These are phyloP conservation scores for Suhomyces sp. DNA, from an alignment of 805 yeast species.

Conservation along the genomic window DNA sequence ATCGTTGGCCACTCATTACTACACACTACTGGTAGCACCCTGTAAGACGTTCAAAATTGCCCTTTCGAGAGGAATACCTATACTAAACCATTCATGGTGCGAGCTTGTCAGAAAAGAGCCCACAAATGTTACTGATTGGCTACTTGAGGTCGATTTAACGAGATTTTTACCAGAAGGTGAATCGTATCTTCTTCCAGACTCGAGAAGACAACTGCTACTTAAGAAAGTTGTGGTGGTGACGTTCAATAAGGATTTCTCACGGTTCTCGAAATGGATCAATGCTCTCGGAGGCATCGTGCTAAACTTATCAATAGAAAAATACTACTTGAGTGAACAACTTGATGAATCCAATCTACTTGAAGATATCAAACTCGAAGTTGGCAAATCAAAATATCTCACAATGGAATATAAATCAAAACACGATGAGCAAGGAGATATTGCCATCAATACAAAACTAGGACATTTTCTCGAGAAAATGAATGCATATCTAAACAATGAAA, in stretches of 20 bases:
- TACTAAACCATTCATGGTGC: constrained; percentile 27
- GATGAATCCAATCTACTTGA: constrained; percentile 7
- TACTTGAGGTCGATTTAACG: constrained; percentile 13
- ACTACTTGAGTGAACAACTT: constrained; percentile 1
- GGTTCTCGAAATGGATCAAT: constrained; percentile 15
- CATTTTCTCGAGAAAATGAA: background rate
- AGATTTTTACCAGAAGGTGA: constrained; percentile 15
- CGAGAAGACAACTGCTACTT: constrained; percentile 16
- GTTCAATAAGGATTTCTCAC: constrained; percentile 2
- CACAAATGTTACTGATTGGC: constrained; percentile 21
- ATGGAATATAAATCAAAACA: background rate
- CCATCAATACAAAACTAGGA: background rate
- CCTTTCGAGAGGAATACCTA: constrained; percentile 29
- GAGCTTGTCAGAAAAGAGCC: constrained; percentile 12
- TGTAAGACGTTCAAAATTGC: constrained; percentile 20
- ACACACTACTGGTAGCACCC: constrained; percentile 13
- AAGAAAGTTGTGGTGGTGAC: constrained; percentile 8
- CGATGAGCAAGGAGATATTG: background rate
- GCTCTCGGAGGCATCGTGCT: constrained; percentile 13
- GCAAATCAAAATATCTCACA: too few species aligned
- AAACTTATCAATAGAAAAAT: constrained; percentile 1
- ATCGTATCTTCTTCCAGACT: constrained; percentile 13
- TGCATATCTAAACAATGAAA: constrained; percentile 4
- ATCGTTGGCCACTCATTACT: constrained; percentile 23
- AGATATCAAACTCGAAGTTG: constrained; percentile 5